phyloP scores from a whole-genome alignment of 2,329 filamentous ascomycete genomes.

The Fusarium phyllophilum region DNA sequence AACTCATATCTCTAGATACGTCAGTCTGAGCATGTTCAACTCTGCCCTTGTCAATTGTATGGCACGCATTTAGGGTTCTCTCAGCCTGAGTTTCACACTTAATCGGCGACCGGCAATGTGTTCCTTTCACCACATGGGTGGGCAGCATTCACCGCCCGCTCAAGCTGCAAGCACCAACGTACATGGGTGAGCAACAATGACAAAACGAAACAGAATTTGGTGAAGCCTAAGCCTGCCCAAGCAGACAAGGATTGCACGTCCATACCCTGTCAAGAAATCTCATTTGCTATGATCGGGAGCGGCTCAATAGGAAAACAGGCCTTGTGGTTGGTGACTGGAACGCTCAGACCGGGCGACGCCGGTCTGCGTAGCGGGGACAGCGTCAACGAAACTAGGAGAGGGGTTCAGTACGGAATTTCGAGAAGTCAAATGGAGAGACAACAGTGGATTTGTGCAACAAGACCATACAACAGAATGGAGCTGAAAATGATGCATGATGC shows the following conservation, averaged over 20 bases:
- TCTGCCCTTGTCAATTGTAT: neutral
- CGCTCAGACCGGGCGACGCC: conserved; percentile 15
- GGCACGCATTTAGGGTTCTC: neutral
- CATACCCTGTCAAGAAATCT: conserved; percentile 11
- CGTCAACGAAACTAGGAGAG: conserved; percentile 21
- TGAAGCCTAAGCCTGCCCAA: conserved; percentile 6
- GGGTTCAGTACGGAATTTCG: conserved; percentile 11
- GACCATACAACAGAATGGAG: conserved; percentile 11
- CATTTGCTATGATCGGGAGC: neutral
- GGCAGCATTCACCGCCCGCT: conserved; percentile 13
- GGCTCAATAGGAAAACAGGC: conserved; percentile 2
- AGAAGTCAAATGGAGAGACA: conserved; percentile 33
- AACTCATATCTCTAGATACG: neutral
- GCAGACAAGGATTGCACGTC: conserved; percentile 5
- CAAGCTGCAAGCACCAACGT: conserved; percentile 19
- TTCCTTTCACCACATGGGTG: conserved; percentile 3
- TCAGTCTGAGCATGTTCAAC: neutral
- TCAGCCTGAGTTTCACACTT: neutral
- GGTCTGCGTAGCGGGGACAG: conserved; percentile 24
- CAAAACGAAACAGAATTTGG: conserved; percentile 19
- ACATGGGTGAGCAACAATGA: conserved; percentile 7
- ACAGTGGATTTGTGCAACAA: conserved; percentile 37
- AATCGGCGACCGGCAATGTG: neutral
- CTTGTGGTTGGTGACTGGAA: conserved; percentile 19
- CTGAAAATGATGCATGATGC: conserved; percentile 1